Conservation (phyloP, 1,284 basidiomycete species). For the Hemileia vastatrix region DNA sequence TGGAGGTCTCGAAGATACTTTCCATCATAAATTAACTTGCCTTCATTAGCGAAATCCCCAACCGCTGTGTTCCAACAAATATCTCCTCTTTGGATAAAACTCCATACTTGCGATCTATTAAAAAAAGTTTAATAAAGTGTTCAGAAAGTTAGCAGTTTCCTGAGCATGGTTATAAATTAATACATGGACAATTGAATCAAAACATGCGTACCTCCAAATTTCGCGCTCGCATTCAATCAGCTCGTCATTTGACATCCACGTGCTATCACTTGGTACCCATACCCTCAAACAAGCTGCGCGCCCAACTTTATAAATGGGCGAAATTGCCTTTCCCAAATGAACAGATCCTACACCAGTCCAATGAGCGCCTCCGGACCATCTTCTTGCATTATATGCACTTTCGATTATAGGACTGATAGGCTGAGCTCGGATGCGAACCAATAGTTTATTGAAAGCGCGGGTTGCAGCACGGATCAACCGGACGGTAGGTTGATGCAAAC, state of each 20-base stretch:
- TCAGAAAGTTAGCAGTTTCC: too few relatives aligned
- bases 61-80: conserved; percentile 45
- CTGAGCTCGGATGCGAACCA: conserved; percentile 43
- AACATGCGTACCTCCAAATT: conserved; percentile 25
- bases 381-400: too few relatives aligned
- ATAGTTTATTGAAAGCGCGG: conserved; percentile 44
- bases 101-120: conserved; percentile 39
- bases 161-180: not conserved
- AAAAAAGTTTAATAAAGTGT: not conserved
- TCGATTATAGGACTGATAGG: too few relatives aligned
- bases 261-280: conserved; percentile 40
- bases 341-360: not conserved
- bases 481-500: conserved; percentile 38
- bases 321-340: conserved; percentile 1
- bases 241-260: conserved; percentile 37
- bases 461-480: conserved; percentile 41
- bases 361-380: conserved; percentile 17
- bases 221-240: conserved; percentile 38
- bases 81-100: conserved; percentile 41
- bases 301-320: conserved; percentile 34
- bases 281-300: conserved; percentile 44
- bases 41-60: conserved; percentile 34
- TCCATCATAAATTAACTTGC: conserved; percentile 45
- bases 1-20: conserved; percentile 40
- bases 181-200: not conserved